Conservation (phyloP, 1,284 basidiomycete genomes). For the Dichomitus squalens region DNA sequence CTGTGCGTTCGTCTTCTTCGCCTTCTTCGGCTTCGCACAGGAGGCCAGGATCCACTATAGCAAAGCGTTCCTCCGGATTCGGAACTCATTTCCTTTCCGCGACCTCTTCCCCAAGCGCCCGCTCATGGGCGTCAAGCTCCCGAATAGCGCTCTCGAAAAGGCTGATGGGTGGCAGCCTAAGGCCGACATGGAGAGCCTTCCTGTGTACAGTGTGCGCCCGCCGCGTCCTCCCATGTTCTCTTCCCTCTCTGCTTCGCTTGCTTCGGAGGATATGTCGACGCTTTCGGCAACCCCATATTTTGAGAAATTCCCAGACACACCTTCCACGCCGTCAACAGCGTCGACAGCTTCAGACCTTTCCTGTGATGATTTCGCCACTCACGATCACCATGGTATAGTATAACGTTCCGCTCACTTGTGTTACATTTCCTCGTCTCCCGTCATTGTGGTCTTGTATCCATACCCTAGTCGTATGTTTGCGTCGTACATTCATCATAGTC, state of each 20-base stretch:
- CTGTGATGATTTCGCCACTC: background rate
- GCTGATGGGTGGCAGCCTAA: too few relatives aligned
- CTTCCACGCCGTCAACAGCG: background rate
- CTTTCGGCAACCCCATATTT: background rate
- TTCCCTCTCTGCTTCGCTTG: background rate
- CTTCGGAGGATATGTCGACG: background rate
- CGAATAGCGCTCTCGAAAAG: too few relatives aligned
- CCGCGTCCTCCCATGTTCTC: background rate
- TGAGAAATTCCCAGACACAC: slow-evolving; percentile 1
- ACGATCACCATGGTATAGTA: too few relatives aligned
- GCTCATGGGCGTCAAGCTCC: too few relatives aligned
- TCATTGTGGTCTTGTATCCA: too few relatives aligned
- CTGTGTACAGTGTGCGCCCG: background rate
- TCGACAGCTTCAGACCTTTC: background rate
- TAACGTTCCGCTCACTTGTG: too few relatives aligned
- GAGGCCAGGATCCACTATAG: slow-evolving; percentile 24
- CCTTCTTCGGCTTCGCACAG: slow-evolving; percentile 27
- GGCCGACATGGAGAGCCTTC: background rate
- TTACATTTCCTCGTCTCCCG: too few relatives aligned
- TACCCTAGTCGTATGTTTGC: too few relatives aligned
- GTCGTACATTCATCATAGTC: too few relatives aligned
- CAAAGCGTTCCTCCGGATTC: background rate
- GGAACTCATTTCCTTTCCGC: too few relatives aligned
- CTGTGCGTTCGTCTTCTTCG: slow-evolving; percentile 40
- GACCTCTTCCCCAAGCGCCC: too few relatives aligned